A percentile compares a stretch with the other conserved stretches of the same genome.
Conservation (phyloP, 2,329 filamentous ascomycete species). For the Knufia fluminis region DNA sequence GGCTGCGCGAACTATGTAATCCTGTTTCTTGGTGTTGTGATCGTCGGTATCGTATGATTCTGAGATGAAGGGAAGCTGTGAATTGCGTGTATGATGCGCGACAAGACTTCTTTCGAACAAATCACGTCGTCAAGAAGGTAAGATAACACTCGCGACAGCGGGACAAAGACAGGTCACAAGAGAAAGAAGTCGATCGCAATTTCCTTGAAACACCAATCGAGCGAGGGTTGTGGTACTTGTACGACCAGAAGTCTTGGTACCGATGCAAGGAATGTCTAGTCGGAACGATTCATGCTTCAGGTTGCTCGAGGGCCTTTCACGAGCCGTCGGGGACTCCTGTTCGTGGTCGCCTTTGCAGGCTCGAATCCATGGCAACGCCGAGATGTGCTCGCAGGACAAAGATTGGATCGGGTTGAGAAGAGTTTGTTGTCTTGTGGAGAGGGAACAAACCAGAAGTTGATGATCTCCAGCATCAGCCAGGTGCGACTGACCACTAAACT, state of each 20-base stretch:
- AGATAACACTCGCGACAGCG: neutral
- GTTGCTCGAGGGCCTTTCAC: too few relatives aligned
- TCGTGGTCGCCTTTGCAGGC: neutral
- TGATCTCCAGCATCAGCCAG: too few relatives aligned
- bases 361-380: neutral
- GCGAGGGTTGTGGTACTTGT: neutral
- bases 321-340: too few relatives aligned
- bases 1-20: too few relatives aligned
- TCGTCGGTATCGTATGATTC: neutral
- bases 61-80: too few relatives aligned
- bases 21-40: neutral
- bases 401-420: neutral
- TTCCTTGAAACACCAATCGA: constrained; percentile 3
- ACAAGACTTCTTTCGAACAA: neutral
- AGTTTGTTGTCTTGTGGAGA: too few relatives aligned
- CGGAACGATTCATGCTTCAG: neutral
- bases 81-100: neutral
- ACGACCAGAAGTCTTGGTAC: neutral
- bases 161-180: too few relatives aligned
- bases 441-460: too few relatives aligned
- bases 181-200: neutral
- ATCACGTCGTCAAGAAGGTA: constrained; percentile 1
- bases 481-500: too few relatives aligned
- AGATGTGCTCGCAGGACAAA: neutral
- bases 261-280: neutral